These are phyloP conservation scores for Lipomyces sp. DNA, from an alignment of 805 yeast species.

Conservation along the genomic window DNA sequence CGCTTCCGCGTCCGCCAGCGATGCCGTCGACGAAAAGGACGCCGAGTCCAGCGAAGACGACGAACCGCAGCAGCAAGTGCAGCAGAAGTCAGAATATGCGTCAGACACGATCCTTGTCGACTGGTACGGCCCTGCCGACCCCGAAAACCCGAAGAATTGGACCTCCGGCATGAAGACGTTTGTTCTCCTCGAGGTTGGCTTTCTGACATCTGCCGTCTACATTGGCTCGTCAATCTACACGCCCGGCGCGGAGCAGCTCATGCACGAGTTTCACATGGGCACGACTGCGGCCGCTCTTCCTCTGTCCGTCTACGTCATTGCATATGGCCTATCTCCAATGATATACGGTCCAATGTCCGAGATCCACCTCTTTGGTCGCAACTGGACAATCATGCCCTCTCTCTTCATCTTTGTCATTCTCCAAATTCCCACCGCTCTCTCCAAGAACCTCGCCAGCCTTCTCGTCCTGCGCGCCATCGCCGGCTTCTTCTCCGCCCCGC, in stretches of 20 bases:
- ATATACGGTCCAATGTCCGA: constrained; percentile 59
- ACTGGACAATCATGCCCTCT: constrained; percentile 47
- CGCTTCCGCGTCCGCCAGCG: too few species aligned
- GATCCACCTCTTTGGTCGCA: constrained; percentile 52
- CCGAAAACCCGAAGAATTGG: constrained; percentile 56
- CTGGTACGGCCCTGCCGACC: constrained; percentile 31
- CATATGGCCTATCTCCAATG: constrained; percentile 56
- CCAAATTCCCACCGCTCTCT: constrained; percentile 55
- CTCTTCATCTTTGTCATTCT: constrained; percentile 48
- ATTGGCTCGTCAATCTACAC: constrained; percentile 57
- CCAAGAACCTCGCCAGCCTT: constrained; percentile 49
- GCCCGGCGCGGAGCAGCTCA: constrained; percentile 49
- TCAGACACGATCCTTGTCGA: constrained; percentile 4
- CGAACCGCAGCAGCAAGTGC: too few species aligned
- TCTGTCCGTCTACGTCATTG: constrained; percentile 53
- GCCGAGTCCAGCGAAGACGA: not conserved
- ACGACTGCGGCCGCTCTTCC: constrained; percentile 49
- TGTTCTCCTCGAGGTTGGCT: constrained; percentile 42
- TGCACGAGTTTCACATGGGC: constrained; percentile 46
- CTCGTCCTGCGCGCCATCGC: constrained; percentile 49
- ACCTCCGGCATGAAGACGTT: constrained; percentile 42
- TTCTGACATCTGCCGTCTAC: constrained; percentile 52
- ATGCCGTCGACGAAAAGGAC: not conserved
- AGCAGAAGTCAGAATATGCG: not conserved
- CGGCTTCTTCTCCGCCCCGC: constrained; percentile 59